Base-by-base conservation (phyloP, 1,284 basidiomycete species). In the Puccinia polysora region DNA sequence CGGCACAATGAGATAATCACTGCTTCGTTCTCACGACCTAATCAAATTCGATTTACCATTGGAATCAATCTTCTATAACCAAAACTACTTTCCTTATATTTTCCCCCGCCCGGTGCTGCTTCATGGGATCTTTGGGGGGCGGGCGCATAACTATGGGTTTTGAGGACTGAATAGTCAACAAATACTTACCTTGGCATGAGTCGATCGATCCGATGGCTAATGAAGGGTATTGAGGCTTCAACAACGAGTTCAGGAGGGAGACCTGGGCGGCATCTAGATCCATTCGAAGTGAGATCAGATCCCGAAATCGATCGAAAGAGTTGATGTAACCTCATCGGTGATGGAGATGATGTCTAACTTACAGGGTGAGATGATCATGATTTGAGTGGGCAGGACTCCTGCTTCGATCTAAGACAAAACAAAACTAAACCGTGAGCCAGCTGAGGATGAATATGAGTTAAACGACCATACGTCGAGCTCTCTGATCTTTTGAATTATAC, bases 191-290 rank as follows among this genome's bases (percentile, higher is more conserved):
- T 65, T 65, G 52, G 28, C 68, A 71, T 20, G 55, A 63, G 50
- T 67, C 64, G 18, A 68, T 63, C 12, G 52, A 74, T 36, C 56
- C 74, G 65, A 58, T 90, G 75, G 94, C 91, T 3, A 95, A 83
- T 18, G 85, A 84, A 0, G 85, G 83, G 6, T 87, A 89, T 74
- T 88, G 85, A 0, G 87, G 85, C 18, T 88, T 86, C 6, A 96
- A 81, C 50, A 89, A 80, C 2, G 87, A 86, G 0, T 89, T 85
- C 64, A 95, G 82, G 10, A 92, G 83, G 0, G 88, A 85, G 0
- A 93, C 91, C 81, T 96, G 93, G 0, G 91, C 90, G 82, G 95
- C 91, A 80, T 96, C 96, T 67, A 84, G n/a, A n/a, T n/a, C n/a
- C n/a, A n/a, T n/a, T n/a, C n/a, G n/a, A n/a, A n/a, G n/a, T n/a